Base-by-base conservation (phyloP, 2,329 filamentous ascomycete genomes). In the Didymella lethalis region DNA sequence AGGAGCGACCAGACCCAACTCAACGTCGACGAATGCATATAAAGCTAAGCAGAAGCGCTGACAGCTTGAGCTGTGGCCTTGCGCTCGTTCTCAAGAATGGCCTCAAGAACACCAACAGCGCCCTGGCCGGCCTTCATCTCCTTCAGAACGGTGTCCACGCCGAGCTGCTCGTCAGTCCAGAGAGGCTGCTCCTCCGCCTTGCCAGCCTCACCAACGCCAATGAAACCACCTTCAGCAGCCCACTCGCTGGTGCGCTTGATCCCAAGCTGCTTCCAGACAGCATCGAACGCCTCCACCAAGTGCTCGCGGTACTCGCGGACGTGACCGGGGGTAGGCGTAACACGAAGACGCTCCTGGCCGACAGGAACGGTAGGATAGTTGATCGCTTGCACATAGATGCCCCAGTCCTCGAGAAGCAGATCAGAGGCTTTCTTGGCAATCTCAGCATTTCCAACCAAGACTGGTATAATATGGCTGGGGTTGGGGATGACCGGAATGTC, bases 341-440 rank as follows among this genome's bases (percentile, higher is more conserved):
- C 92, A 66, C 95, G 90, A 56, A 99, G 89, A 58, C 95, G 89
- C 80, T 99, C 95, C 82, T 99, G 93, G n/a, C 95, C 95, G 7
- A 96, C 92, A 2, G 95, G 95, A 2, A 99, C 95, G 50, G 95
- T 99, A 2, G 95, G 95, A 80, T 98, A 98, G 82, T 99, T 99
- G 85, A 99, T 98, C 54, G 92, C 93, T 81, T 99, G 95, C 26
- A 99, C 95, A 76, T 99, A 99, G 75, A 99, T 97, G 62, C 88
- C 87, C 82, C 97, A 91, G 67, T 96, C 90, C 67, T 90, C 88
- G 14, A 99, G 86, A 23, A 99, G 87, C 82, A 96, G 88, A 75
- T 99, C 95, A 25, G 92, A 96, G 7, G 95, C 95, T 69, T 89
- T 84, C 84, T 95, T 97, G 59, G 95, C 95, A 40, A 96, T 82